These are phyloP conservation scores for Cyberlindnera xishuangbannaensis DNA, from an alignment of 805 yeast species.

Conservation along the genomic window DNA sequence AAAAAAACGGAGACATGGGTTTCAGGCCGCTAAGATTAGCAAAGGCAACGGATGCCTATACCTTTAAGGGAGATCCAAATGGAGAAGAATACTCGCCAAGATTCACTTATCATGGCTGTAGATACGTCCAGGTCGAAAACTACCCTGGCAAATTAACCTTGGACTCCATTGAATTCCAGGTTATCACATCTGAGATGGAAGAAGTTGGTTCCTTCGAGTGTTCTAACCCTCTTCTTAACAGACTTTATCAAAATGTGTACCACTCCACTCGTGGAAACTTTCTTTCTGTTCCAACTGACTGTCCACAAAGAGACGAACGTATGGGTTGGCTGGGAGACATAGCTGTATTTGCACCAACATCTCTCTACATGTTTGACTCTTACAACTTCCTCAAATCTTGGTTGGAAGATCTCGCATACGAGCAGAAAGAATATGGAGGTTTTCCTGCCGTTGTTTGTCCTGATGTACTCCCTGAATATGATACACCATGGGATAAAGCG, in stretches of 20 bases:
- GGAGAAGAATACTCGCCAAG: slow-evolving; percentile 15
- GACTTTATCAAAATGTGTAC: slow-evolving; percentile 12
- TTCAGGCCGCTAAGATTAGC: slow-evolving; percentile 13
- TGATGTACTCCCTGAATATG: slow-evolving; percentile 10
- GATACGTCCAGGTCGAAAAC: slow-evolving; percentile 13
- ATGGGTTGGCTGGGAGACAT: slow-evolving; percentile 22
- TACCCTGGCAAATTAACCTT: slow-evolving; percentile 12
- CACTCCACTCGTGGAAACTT: slow-evolving; percentile 18
- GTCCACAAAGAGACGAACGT: slow-evolving; percentile 21
- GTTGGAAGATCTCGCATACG: slow-evolving; percentile 15
- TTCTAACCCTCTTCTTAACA: slow-evolving; percentile 10
- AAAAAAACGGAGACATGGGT: slow-evolving; percentile 13
- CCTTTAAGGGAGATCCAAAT: slow-evolving; percentile 9
- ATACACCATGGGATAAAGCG: slow-evolving; percentile 10
- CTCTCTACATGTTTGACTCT: slow-evolving; percentile 15
- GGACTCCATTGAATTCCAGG: slow-evolving; percentile 10
- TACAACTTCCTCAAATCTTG: slow-evolving; percentile 18
- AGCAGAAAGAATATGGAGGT: slow-evolving; percentile 15
- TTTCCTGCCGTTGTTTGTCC: slow-evolving; percentile 17
- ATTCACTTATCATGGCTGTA: slow-evolving; percentile 16
- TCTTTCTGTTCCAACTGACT: slow-evolving; percentile 14
- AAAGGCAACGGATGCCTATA: slow-evolving; percentile 9
- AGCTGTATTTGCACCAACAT: slow-evolving; percentile 18
- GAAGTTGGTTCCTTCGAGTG: slow-evolving; percentile 10
- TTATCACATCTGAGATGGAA: slow-evolving; percentile 11